Conservation (phyloP, 1,284 basidiomycete species). For the Afroboletus lepidellus region DNA sequence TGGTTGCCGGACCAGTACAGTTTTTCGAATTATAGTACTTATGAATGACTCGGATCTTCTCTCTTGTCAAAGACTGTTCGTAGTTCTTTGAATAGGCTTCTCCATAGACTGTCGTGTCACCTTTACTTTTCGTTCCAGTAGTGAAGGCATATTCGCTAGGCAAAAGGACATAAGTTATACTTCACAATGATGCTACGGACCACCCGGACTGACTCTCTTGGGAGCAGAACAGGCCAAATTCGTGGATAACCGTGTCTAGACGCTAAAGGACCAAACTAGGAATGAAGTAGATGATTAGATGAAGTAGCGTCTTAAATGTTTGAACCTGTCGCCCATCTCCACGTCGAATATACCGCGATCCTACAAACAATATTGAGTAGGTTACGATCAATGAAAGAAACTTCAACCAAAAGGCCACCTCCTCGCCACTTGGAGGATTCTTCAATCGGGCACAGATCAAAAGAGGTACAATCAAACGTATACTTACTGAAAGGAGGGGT, state of each 20-base stretch:
- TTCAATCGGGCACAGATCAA: too few relatives aligned
- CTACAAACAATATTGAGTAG: conserved; percentile 30
- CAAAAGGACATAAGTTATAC: neutral
- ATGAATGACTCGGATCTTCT: conserved; percentile 44
- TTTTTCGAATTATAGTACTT: conserved; percentile 17
- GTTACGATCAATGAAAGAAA: too few relatives aligned
- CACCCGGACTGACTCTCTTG: conserved; percentile 55
- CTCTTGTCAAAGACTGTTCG: conserved; percentile 47
- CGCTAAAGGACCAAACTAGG: conserved; percentile 63
- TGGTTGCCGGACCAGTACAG: neutral
- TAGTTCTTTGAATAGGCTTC: conserved; percentile 39
- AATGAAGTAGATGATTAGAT: conserved; percentile 37
- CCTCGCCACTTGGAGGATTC: too few relatives aligned
- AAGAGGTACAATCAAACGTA: too few relatives aligned
- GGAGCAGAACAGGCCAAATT: conserved; percentile 55
- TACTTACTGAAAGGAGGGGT: too few relatives aligned
- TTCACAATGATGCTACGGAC: neutral
- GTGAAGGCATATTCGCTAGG: conserved; percentile 58
- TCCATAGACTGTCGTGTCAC: conserved; percentile 45
- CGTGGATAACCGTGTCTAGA: conserved; percentile 49
- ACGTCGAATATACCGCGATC: conserved; percentile 58
- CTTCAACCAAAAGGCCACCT: too few relatives aligned
- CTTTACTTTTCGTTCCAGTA: conserved; percentile 60
- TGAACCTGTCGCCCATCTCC: conserved; percentile 60
- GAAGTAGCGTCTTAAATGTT: neutral